Percentiles rank a stretch among this genome's conserved stretches.
Evolutionary conservation across 345 rosid species (phyloP).

Genomic region (Cardamine chenopodiifolia): DNA sequence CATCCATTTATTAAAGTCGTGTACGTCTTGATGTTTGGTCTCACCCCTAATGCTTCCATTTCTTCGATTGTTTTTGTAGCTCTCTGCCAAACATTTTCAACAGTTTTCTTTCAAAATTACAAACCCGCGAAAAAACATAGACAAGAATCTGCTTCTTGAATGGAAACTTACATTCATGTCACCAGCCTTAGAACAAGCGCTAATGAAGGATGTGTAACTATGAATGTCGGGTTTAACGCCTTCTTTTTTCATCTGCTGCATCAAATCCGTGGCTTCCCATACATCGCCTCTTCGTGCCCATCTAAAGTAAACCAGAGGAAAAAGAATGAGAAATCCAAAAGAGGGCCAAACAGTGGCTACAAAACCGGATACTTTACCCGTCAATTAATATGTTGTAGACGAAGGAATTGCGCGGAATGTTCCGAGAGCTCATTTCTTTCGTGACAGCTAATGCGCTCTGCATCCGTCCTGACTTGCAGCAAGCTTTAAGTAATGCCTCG

Average conservation of each 20-base stretch:
- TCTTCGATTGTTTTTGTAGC: constrained; percentile 68
- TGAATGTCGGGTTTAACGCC: constrained; percentile 89
- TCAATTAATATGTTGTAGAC: constrained; percentile 90
- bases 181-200: constrained; percentile 95
- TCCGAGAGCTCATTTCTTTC: constrained; percentile 81
- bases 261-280: constrained; percentile 96
- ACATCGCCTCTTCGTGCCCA: constrained; percentile 99
- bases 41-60: constrained; percentile 68
- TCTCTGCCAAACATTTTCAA: constrained; percentile 52
- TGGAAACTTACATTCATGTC: constrained; percentile 73
- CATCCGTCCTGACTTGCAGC: constrained; percentile 99
- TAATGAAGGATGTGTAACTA: constrained; percentile 90
- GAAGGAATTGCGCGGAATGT: constrained; percentile 76
- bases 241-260: constrained; percentile 90
- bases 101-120: neutral
- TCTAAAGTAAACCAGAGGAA: constrained; percentile 46
- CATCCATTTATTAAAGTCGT: constrained; percentile 92
- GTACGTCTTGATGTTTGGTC: constrained; percentile 87
- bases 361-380: constrained; percentile 54
- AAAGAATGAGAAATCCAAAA: neutral
- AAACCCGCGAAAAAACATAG: neutral
- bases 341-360: constrained; percentile 5
- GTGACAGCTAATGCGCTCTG: constrained; percentile 98
- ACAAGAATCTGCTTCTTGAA: neutral
- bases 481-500: constrained; percentile 92